These are phyloP conservation scores for Amylocystis lapponica DNA, from an alignment of 768 basidiomycete species.

Conservation along the genomic window DNA sequence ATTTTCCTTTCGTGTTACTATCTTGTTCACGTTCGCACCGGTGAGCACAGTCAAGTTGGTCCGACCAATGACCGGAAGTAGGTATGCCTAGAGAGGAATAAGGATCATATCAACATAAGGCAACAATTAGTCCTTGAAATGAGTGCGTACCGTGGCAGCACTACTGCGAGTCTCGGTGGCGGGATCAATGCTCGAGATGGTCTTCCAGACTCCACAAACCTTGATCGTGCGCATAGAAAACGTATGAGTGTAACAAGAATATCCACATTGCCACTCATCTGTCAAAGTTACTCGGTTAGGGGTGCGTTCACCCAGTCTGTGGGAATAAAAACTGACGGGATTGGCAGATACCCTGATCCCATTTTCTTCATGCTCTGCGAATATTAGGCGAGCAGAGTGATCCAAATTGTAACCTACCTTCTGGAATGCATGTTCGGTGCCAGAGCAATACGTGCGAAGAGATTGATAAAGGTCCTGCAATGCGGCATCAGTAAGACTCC, in stretches of 20 bases:
- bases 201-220: constrained; percentile 8
- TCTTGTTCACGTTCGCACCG: constrained; percentile 13
- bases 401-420: constrained; percentile 4
- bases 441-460: constrained; percentile 8
- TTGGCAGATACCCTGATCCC: too few species aligned
- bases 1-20: constrained; percentile 7
- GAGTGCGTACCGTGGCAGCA: constrained; percentile 16
- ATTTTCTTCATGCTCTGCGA: constrained; percentile 8
- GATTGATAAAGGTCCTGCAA: constrained; percentile 9
- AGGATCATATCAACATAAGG: background rate
- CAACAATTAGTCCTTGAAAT: too few species aligned
- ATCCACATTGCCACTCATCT: constrained; percentile 4
- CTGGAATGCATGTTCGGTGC: constrained; percentile 8
- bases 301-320: too few species aligned
- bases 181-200: constrained; percentile 13
- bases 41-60: constrained; percentile 26
- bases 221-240: too few species aligned
- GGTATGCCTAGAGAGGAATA: constrained; percentile 4
- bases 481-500: background rate
- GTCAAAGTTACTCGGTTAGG: background rate
- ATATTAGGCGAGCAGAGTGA: background rate
- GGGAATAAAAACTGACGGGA: too few species aligned
- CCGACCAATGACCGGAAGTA: constrained; percentile 17
- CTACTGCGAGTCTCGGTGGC: constrained; percentile 15
- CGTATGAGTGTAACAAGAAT: background rate